Evolutionary conservation across 192 early-diverging fungal genomes (phyloP).

Genomic region (Anaeromyces robustus): DNA sequence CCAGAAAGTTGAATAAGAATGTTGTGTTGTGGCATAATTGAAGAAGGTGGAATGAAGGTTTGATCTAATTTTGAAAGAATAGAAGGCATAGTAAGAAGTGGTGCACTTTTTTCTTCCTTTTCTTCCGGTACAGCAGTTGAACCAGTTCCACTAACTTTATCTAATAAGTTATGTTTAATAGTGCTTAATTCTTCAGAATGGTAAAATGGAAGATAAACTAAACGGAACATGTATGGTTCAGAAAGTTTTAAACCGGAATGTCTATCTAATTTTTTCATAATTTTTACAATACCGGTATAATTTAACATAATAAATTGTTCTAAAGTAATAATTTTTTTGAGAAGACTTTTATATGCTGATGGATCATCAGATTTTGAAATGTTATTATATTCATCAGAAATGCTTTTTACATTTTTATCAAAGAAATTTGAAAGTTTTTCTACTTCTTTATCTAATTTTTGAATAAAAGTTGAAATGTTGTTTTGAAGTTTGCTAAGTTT

Average conservation of each 20-base stretch:
- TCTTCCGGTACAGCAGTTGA: conserved; percentile 7
- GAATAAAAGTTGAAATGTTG: conserved; percentile 50
- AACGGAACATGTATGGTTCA: conserved; percentile 44
- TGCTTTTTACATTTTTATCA: conserved; percentile 5
- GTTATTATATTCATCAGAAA: neutral
- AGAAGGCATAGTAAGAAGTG: neutral
- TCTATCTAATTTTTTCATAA: conserved; percentile 74
- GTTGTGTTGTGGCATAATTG: conserved; percentile 47
- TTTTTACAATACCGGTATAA: conserved; percentile 73
- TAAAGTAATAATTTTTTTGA: conserved; percentile 49
- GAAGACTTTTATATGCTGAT: conserved; percentile 14
- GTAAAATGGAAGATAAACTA: conserved; percentile 44
- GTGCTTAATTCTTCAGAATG: conserved; percentile 39
- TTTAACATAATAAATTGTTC: conserved; percentile 73
- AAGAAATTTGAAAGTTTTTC: conserved; percentile 27
- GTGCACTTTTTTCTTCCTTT: neutral
- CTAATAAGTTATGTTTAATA: conserved; percentile 57
- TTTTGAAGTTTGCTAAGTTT: conserved; percentile 35
- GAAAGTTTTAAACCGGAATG: conserved; percentile 56
- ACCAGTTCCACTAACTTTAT: conserved; percentile 27
- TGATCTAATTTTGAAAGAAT: conserved; percentile 9
- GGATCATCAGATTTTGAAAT: neutral
- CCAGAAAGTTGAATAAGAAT: conserved; percentile 69
- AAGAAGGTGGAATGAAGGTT: conserved; percentile 24
- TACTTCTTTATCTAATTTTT: conserved; percentile 46